Base-by-base conservation (phyloP, 176 grass and related monocot genomes). In the Avena sativa region DNA sequence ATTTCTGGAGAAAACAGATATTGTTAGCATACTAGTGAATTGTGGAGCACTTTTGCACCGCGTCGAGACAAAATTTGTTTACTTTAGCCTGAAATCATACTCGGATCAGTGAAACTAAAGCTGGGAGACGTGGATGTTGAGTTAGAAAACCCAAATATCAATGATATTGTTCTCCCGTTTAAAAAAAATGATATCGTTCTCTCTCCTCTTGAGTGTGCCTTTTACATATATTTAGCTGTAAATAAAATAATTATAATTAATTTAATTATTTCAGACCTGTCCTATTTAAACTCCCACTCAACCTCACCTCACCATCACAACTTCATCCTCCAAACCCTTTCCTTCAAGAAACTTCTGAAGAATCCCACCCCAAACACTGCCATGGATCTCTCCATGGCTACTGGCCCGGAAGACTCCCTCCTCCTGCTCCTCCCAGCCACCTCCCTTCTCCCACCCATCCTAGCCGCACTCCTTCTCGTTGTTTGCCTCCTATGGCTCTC, bases 401-500 rank as follows among this genome's bases (percentile, higher is more conserved):
- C 25, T 0, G 60, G 38, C 14, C 61, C 81, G 14, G 88, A 86
- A 14, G 87, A 90, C 82, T 86, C 84, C 23, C 85, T 95, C 50
- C 66, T 88, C 59, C 78, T 34, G 32, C 32, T 92, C 13, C 72
- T 87, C 21, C 71, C 74, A 0, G 12, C 62, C 40, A 76, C 81
- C 58, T 61, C 81, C 49, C 52, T 87, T 23, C 62, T 90, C 17
- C 84, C 77, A 4, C 63, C 79, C 2, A 38, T 92, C 17, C 2
- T 93, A 26, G 80, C 77, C 12, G 81, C 75, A 1, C 9, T 89
- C 21, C 6, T 95, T 48, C n/a, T 93, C 10, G 68, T 67, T 13
- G 75, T 81, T 8, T 74, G 51, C 9, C 62, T 93, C 67, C 62
- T 93, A 4, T 81, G 89, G 82, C 79, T 91, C 26, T 74, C 79